Evolutionary conservation across 768 basidiomycete species (phyloP).

Genomic region (Lentinula guzmanii): DNA sequence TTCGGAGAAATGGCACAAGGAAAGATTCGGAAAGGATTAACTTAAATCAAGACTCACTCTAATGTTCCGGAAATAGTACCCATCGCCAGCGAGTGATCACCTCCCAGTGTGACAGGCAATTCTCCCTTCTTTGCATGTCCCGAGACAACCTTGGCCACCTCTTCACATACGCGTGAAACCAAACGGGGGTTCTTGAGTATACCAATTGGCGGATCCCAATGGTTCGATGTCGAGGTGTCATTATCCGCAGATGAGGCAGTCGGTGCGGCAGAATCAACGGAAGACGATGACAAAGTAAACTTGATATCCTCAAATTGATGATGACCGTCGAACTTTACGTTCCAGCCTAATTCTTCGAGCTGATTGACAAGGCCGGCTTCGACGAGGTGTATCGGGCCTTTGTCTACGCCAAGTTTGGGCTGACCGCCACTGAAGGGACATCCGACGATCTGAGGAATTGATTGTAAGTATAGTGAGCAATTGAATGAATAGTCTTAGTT

Average conservation of each 20-base stretch:
- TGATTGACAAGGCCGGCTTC: conserved; percentile 80
- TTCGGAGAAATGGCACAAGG: not conserved
- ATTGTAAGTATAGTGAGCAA: not conserved
- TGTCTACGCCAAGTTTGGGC: conserved; percentile 78
- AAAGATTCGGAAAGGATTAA: not conserved
- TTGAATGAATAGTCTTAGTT: conserved; percentile 24
- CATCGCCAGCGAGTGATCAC: conserved; percentile 95
- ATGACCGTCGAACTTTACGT: conserved; percentile 85
- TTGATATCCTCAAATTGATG: conserved; percentile 78
- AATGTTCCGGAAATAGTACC: conserved; percentile 92
- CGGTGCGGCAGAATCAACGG: not conserved
- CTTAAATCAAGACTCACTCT: conserved; percentile 35
- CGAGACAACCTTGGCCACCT: conserved; percentile 74
- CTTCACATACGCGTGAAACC: conserved; percentile 77
- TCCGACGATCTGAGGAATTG: conserved; percentile 66
- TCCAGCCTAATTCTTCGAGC: conserved; percentile 77
- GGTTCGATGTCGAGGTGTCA: conserved; percentile 27
- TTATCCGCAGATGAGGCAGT: not conserved
- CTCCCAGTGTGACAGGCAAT: conserved; percentile 87
- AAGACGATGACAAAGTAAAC: not conserved
- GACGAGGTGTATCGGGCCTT: conserved; percentile 84
- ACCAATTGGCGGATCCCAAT: conserved; percentile 72
- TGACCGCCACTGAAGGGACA: conserved; percentile 81
- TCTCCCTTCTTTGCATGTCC: conserved; percentile 71
- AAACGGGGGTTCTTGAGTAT: conserved; percentile 86